phyloP scores from a whole-genome alignment of 345 rosid species.

The Gossypium mustelinum region DNA sequence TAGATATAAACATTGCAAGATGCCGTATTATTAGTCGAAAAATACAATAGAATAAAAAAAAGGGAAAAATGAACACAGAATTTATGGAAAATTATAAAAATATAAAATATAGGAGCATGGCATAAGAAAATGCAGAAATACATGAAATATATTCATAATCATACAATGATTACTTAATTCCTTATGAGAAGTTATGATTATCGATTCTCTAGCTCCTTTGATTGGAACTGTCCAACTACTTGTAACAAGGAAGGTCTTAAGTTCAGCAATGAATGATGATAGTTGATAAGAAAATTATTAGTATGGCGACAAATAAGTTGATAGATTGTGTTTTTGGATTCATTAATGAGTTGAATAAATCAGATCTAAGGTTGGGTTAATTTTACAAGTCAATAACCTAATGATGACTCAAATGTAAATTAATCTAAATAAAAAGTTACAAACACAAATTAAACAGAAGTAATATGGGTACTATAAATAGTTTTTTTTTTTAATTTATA shows the following conservation, averaged over 20 bases:
- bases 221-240: conserved; percentile 3
- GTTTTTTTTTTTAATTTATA: too few relatives aligned
- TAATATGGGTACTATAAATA: too few relatives aligned
- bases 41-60: too few relatives aligned
- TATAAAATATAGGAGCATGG: neutral
- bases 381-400: neutral
- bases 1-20: neutral
- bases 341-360: neutral
- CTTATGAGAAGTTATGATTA: neutral
- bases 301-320: conserved; percentile 5
- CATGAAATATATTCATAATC: neutral
- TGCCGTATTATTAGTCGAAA: too few relatives aligned
- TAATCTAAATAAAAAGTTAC: neutral
- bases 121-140: neutral
- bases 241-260: neutral
- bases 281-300: neutral
- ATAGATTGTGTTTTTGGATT: neutral
- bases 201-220: neutral
- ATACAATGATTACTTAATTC: neutral
- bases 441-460: neutral
- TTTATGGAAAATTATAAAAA: too few relatives aligned
- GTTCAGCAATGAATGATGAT: neutral
- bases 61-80: too few relatives aligned
- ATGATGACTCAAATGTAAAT: neutral
- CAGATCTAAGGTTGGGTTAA: neutral